phyloP scores from a whole-genome alignment of 1,284 basidiomycete genomes.

The Ganoderma sinense region DNA sequence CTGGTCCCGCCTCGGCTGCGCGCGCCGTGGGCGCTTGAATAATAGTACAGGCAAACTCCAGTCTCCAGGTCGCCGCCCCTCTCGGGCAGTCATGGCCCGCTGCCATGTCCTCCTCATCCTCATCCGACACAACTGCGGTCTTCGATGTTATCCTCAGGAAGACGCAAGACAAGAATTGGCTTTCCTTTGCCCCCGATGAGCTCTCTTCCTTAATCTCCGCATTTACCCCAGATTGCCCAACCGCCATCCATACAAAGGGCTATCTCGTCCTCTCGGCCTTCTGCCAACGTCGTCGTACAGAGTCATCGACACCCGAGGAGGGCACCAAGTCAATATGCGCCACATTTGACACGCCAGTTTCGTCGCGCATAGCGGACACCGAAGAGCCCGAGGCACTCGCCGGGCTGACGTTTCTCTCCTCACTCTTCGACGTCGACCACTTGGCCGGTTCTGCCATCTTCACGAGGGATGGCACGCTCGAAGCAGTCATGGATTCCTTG shows the following conservation, averaged over 20 bases:
- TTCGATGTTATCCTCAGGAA: constrained; percentile 47
- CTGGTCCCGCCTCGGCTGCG: constrained; percentile 8
- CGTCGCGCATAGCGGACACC: constrained; percentile 59
- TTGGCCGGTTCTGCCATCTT: constrained; percentile 69
- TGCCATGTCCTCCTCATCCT: constrained; percentile 26
- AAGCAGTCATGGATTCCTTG: constrained; percentile 67
- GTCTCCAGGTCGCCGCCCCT: too few relatives aligned
- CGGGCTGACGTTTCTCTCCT: constrained; percentile 69
- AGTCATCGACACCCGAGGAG: constrained; percentile 47
- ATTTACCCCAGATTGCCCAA: constrained; percentile 57
- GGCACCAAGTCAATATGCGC: constrained; percentile 56
- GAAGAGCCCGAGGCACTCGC: constrained; percentile 57
- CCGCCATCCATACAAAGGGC: constrained; percentile 63
- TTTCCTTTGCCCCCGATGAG: constrained; percentile 58
- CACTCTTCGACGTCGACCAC: constrained; percentile 82
- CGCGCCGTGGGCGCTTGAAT: constrained; percentile 15
- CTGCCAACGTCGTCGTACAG: constrained; percentile 60
- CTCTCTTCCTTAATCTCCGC: constrained; percentile 58
- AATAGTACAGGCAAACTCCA: neutral
- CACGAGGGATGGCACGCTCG: constrained; percentile 63
- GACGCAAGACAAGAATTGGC: constrained; percentile 42
- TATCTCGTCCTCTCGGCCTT: constrained; percentile 71
- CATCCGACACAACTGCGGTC: constrained; percentile 19
- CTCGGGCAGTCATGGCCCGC: neutral
- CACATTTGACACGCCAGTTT: constrained; percentile 55